Percentiles rank a stretch among this genome's conserved stretches.
Evolutionary conservation across 345 rosid species (phyloP).

Genomic region (Citropsis articulata): DNA sequence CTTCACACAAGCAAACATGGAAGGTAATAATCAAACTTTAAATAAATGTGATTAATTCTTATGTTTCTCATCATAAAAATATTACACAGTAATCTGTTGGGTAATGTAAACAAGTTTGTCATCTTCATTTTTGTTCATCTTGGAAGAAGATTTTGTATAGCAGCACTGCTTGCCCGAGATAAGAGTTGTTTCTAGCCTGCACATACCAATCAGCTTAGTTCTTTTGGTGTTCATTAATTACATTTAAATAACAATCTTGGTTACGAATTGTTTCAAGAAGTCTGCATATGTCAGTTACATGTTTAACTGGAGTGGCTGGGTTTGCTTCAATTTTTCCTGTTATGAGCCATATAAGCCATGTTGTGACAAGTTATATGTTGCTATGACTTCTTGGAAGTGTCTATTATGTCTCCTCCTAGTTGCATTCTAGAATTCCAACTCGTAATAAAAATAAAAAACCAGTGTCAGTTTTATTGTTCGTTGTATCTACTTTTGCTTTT

Average conservation of each 20-base stretch:
- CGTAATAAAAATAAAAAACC: neutral
- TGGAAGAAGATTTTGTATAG: neutral
- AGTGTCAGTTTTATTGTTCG: neutral
- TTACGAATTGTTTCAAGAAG: neutral
- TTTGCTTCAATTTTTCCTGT: neutral
- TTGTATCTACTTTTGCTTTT: neutral
- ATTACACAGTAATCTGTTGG: neutral
- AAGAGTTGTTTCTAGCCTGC: neutral
- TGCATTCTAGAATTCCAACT: neutral
- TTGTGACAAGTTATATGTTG: neutral
- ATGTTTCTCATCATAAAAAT: neutral
- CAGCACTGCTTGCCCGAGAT: neutral
- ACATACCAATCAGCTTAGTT: neutral
- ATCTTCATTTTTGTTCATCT: neutral
- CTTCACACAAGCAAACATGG: slow-evolving; percentile 75
- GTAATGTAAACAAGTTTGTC: neutral
- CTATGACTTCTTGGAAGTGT: neutral
- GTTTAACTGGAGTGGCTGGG: neutral
- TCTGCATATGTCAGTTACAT: neutral
- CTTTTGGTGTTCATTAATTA: neutral
- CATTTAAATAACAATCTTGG: neutral
- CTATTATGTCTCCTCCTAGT: neutral
- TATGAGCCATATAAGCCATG: neutral
- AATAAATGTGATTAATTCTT: neutral
- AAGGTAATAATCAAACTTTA: slow-evolving; percentile 44